Evolutionary conservation across 495 filamentous ascomycete genomes (phyloP).

Genomic region (Aspergillus coremiiformis): DNA sequence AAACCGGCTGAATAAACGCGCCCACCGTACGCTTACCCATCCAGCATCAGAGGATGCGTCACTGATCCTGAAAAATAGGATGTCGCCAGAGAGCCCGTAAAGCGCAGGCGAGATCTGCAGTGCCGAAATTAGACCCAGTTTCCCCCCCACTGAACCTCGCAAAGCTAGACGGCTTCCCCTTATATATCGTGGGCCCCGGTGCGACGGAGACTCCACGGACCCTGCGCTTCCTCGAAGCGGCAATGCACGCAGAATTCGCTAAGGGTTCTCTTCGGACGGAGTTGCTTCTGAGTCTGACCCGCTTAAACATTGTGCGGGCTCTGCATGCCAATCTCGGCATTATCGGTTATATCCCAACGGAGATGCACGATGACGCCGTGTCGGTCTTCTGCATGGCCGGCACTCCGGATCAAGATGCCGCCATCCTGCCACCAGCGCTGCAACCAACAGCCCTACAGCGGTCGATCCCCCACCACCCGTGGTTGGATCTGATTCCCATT

Average conservation of each 20-base stretch:
- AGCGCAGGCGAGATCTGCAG: neutral
- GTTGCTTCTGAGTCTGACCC: neutral
- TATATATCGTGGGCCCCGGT: neutral
- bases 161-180: neutral
- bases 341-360: neutral
- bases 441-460: neutral
- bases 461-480: neutral
- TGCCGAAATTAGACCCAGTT: neutral
- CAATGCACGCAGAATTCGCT: neutral
- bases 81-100: neutral
- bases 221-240: neutral
- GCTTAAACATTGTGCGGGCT: slow-evolving; percentile 2
- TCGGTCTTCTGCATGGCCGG: neutral
- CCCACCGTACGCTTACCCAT: neutral
- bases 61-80: neutral
- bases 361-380: slow-evolving; percentile 2
- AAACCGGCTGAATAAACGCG: slow-evolving; percentile 6
- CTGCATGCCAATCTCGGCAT: neutral
- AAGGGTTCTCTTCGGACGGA: neutral
- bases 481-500: slow-evolving; percentile 1
- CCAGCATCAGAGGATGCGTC: neutral
- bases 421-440: neutral
- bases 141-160: neutral
- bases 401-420: neutral
- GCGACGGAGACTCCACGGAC: neutral